Base-by-base conservation (phyloP, 2,329 filamentous ascomycete species). In the Aspergillus tanneri region DNA sequence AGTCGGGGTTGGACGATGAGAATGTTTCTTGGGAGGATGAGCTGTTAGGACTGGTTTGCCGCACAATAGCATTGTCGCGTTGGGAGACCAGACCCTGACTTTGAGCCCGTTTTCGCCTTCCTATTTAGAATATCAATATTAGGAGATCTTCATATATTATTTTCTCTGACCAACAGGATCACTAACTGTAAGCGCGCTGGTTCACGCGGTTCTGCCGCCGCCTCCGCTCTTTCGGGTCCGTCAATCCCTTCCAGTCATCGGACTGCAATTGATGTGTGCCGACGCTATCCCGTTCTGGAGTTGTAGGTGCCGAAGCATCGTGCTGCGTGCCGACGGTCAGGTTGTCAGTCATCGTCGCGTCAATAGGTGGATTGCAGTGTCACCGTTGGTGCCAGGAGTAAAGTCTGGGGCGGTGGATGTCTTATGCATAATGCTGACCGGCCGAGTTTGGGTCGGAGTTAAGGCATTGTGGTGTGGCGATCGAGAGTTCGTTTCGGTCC, bases 181-280 rank as follows among this genome's bases (percentile, higher is more conserved):
- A 53, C 60, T 41, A 47, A 65, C 63, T 53, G 35, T 51, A 58
- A 5, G 62, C 60, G 37, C 59, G 44, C 47, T 65, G 63, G 19
- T 65, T 65, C 18, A 64, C 52, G 12, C 63, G 53, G 47, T 65
- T 65, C 37, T 65, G 63, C 19, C 54, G 48, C 23, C 60, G 46
- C n/a, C 62, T 56, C 5, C 62, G 57, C 45, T 64, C 62, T 25
- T 49, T 50, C 6, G 56, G 56, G 24, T 64, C 61, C 2, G 52
- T 58, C 5, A 62, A 39, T 7, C 57, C 57, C 4, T 50, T 39
- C 60, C 59, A 62, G 14, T 61, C 46, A 40, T 61, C 59, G 2
- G 25, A 38, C 21, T 34, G 4, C 18, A 37, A 24, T 35, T 8
- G 22, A 12, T 24, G 10, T 7, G 27, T 18, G 21, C 16, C 12